Evolutionary conservation across 805 yeast species (phyloP).

Genomic region (Candida dajiaensis): DNA sequence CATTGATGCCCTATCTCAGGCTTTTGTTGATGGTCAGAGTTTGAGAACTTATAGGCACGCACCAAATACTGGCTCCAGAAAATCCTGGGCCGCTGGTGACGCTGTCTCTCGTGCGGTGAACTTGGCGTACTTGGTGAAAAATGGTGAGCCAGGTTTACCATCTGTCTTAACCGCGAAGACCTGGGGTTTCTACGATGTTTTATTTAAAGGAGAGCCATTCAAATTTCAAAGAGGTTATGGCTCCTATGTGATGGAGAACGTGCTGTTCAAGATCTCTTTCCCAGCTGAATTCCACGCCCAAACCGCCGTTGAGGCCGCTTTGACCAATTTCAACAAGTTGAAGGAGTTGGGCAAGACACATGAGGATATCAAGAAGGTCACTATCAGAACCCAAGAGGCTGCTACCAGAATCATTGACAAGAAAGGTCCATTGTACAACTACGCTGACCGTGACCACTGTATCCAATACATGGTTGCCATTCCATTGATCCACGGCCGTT

Average conservation of each 20-base stretch:
- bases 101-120: constrained; percentile 55
- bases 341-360: constrained; percentile 34
- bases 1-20: constrained; percentile 50
- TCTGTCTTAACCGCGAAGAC: constrained; percentile 50
- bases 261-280: constrained; percentile 53
- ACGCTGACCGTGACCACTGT: constrained; percentile 62
- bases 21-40: constrained; percentile 55
- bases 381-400: constrained; percentile 55
- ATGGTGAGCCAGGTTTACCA: constrained; percentile 52
- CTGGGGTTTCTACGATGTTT: constrained; percentile 63
- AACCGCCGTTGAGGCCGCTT: constrained; percentile 56
- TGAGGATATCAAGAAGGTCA: constrained; percentile 43
- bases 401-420: constrained; percentile 56
- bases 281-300: constrained; percentile 66
- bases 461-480: constrained; percentile 59
- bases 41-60: constrained; percentile 59
- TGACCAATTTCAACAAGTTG: constrained; percentile 36
- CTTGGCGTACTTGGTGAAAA: constrained; percentile 44
- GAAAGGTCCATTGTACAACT: constrained; percentile 53
- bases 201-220: constrained; percentile 46
- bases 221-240: constrained; percentile 49
- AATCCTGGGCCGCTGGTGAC: constrained; percentile 67
- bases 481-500: constrained; percentile 47
- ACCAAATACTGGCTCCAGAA: constrained; percentile 57
- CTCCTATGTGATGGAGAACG: constrained; percentile 58